These are phyloP conservation scores for Stereum hirsutum DNA, from an alignment of 1,284 basidiomycete species.

Conservation along the genomic window DNA sequence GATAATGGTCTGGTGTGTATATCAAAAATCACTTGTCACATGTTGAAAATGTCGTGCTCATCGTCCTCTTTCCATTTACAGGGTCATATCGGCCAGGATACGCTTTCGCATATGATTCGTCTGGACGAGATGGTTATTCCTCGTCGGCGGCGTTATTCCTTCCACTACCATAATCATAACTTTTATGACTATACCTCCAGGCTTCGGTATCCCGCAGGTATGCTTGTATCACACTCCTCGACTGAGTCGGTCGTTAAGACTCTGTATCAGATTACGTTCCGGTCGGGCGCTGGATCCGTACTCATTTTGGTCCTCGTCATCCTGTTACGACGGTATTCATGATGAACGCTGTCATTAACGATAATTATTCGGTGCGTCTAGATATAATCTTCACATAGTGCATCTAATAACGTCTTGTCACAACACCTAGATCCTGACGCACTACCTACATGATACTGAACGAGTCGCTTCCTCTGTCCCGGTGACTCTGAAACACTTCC, in stretches of 20 bases:
- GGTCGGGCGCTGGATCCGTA: slow-evolving; percentile 51
- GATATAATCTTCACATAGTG: slow-evolving; percentile 1
- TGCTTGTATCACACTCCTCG: slow-evolving; percentile 7
- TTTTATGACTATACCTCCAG: not conserved
- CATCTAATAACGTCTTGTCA: not conserved
- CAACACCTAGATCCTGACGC: slow-evolving; percentile 32
- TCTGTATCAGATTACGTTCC: slow-evolving; percentile 36
- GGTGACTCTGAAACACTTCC: slow-evolving; percentile 66
- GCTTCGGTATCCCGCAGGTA: slow-evolving; percentile 40
- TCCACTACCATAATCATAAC: not conserved
- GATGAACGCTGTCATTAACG: slow-evolving; percentile 61
- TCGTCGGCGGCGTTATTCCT: slow-evolving; percentile 42
- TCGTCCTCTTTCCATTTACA: slow-evolving; percentile 15
- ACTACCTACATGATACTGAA: slow-evolving; percentile 25
- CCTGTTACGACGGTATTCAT: slow-evolving; percentile 56
- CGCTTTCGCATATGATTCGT: slow-evolving; percentile 56
- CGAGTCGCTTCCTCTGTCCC: slow-evolving; percentile 35
- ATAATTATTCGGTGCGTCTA: slow-evolving; percentile 38
- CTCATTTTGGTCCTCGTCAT: slow-evolving; percentile 43
- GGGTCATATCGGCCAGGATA: slow-evolving; percentile 59
- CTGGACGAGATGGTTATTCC: slow-evolving; percentile 57
- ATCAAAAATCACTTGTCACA: not conserved
- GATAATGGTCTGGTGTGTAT: not conserved
- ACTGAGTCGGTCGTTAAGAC: not conserved
- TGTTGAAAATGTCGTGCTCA: not conserved